Conservation (phyloP, 2,329 filamentous ascomycete species). For the Huntiella abstrusa region DNA sequence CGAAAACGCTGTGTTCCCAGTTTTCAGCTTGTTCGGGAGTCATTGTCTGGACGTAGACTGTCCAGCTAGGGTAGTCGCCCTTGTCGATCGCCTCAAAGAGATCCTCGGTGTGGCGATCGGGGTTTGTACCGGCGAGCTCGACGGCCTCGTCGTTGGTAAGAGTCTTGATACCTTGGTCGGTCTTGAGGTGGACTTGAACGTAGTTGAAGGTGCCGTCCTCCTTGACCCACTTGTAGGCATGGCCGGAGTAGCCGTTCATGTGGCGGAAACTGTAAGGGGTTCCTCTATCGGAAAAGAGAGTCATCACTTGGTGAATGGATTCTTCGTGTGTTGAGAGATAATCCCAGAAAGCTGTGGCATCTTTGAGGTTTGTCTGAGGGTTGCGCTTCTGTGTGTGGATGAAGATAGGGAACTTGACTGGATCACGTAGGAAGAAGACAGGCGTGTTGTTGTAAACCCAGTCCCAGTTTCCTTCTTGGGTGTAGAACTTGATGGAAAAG, state of each 20-base stretch:
- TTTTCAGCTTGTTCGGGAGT: constrained; percentile 41
- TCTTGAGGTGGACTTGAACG: constrained; percentile 44
- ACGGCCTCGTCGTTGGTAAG: constrained; percentile 38
- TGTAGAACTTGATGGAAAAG: constrained; percentile 54
- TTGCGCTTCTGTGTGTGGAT: constrained; percentile 65
- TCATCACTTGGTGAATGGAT: constrained; percentile 44
- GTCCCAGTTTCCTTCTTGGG: constrained; percentile 52
- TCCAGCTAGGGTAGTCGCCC: constrained; percentile 45
- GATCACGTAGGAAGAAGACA: constrained; percentile 59
- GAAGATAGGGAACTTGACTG: constrained; percentile 55
- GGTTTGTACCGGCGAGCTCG: constrained; percentile 34
- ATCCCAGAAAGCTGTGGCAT: constrained; percentile 40
- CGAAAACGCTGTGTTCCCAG: constrained; percentile 45
- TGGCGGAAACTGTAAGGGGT: constrained; percentile 46
- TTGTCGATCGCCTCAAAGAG: constrained; percentile 43
- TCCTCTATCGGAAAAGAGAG: constrained; percentile 46
- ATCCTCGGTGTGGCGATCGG: constrained; percentile 44
- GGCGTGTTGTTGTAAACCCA: constrained; percentile 62
- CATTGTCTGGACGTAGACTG: constrained; percentile 43
- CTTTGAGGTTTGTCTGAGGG: constrained; percentile 50
- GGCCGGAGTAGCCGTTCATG: constrained; percentile 50
- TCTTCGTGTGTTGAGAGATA: constrained; percentile 40
- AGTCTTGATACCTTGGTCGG: constrained; percentile 42
- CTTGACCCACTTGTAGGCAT: constrained; percentile 49
- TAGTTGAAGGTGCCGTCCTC: constrained; percentile 47